Evolutionary conservation across 306 rosid genomes (phyloP).

Genomic region (Betula pendula): DNA sequence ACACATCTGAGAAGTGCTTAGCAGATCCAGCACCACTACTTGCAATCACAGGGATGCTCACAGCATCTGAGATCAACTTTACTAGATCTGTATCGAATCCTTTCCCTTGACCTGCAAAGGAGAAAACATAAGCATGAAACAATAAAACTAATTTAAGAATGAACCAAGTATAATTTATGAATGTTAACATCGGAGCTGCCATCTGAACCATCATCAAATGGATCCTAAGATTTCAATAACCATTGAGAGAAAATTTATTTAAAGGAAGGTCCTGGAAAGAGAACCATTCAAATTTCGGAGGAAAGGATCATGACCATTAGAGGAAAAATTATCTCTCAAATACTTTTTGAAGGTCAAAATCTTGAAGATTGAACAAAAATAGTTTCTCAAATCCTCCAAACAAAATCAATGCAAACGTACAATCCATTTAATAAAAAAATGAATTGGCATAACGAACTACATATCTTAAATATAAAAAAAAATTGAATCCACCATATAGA

Average conservation of each 20-base stretch:
- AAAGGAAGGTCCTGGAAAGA: not conserved
- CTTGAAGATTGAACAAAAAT: not conserved
- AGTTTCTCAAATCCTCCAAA: not conserved
- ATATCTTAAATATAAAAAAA: too few relatives aligned
- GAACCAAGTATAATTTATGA: slow-evolving; percentile 1
- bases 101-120: slow-evolving; percentile 89
- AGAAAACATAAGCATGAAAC: slow-evolving; percentile 1
- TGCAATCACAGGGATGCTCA: slow-evolving; percentile 90
- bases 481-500: too few relatives aligned
- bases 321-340: not conserved
- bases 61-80: slow-evolving; percentile 78
- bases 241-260: not conserved
- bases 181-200: not conserved
- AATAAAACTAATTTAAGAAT: slow-evolving; percentile 9
- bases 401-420: not conserved
- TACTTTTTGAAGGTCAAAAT: not conserved
- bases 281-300: not conserved
- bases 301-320: not conserved
- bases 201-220: not conserved
- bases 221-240: not conserved
- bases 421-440: not conserved
- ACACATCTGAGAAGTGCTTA: slow-evolving; percentile 86
- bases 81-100: slow-evolving; percentile 81
- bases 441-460: not conserved
- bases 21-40: slow-evolving; percentile 92